A percentile compares a stretch with the other conserved stretches of the same genome.
phyloP scores from a whole-genome alignment of 2,329 filamentous ascomycete species.

The Verticillium isaacii region DNA sequence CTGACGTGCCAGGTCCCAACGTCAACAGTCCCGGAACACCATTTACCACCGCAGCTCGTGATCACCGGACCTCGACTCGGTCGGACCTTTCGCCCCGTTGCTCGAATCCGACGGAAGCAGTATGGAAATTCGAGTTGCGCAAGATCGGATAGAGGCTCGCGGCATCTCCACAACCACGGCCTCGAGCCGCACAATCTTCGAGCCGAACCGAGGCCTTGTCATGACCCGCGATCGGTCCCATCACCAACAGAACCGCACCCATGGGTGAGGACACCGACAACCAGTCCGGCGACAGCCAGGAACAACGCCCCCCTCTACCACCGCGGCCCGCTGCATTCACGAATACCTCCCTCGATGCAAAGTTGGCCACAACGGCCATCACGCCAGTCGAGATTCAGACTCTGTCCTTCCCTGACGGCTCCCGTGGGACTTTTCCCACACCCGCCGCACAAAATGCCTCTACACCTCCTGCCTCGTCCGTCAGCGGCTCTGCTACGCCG shows the following conservation, averaged over 20 bases:
- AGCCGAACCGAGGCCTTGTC: neutral
- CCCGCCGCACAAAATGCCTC: neutral
- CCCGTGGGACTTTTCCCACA: slow-evolving; percentile 57
- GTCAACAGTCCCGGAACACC: neutral
- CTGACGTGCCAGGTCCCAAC: neutral
- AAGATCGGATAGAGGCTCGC: neutral
- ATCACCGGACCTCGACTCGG: neutral
- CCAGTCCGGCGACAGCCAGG: slow-evolving; percentile 27
- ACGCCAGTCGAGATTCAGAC: slow-evolving; percentile 78
- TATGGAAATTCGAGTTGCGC: neutral
- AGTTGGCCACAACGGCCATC: slow-evolving; percentile 75
- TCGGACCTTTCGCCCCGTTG: neutral
- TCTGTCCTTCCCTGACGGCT: slow-evolving; percentile 66
- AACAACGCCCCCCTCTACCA: slow-evolving; percentile 51
- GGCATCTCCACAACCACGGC: neutral
- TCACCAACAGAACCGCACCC: slow-evolving; percentile 9
- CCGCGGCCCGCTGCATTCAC: slow-evolving; percentile 33
- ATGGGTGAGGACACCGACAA: slow-evolving; percentile 21
- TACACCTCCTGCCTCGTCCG: slow-evolving; percentile 21
- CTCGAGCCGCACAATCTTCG: neutral
- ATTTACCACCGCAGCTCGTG: neutral
- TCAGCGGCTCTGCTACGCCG: slow-evolving; percentile 36
- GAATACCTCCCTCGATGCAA: slow-evolving; percentile 22
- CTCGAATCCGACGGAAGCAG: neutral
- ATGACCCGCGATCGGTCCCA: neutral